A percentile compares a stretch with the other conserved stretches of the same genome.
Evolutionary conservation across 23 red algal species (phyloP).

Genomic region (Cyanidioschyzon merolae): DNA sequence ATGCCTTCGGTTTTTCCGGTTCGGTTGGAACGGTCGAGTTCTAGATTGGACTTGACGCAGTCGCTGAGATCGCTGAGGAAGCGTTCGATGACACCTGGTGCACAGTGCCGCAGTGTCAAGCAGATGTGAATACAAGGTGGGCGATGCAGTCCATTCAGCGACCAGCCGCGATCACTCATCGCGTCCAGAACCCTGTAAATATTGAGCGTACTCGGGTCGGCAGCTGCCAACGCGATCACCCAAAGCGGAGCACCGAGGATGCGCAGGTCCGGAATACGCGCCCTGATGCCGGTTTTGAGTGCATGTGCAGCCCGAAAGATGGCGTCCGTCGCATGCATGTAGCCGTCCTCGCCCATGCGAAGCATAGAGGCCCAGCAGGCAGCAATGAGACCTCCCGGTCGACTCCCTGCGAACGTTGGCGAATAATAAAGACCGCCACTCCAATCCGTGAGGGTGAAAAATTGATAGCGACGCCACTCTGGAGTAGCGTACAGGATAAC

Average conservation of each 20-base stretch:
- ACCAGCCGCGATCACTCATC: background rate
- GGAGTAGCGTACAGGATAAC: background rate
- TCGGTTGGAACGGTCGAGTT: too few relatives aligned
- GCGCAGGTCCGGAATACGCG: background rate
- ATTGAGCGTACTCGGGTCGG: background rate
- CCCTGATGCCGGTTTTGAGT: background rate
- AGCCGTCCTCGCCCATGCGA: background rate
- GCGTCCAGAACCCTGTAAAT: conserved; percentile 2
- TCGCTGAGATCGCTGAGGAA: background rate
- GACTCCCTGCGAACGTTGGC: background rate
- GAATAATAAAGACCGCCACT: conserved; percentile 1
- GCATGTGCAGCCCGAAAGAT: background rate
- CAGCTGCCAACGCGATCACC: conserved; percentile 11
- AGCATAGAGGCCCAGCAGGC: conserved; percentile 13
- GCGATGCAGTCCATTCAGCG: conserved; percentile 9
- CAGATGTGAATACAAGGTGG: conserved; percentile 10
- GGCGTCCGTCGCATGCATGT: background rate
- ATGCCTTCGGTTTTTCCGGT: background rate
- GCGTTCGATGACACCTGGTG: background rate
- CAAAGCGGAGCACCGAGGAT: background rate
- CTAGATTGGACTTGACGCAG: background rate
- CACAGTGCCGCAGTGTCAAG: conserved; percentile 4
- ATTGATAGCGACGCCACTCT: conserved; percentile 11
- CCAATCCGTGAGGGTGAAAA: background rate
- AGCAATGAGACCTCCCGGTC: conserved; percentile 6